phyloP scores from a whole-genome alignment of 129 eudicot genomes.

The Flaveria brownii region DNA sequence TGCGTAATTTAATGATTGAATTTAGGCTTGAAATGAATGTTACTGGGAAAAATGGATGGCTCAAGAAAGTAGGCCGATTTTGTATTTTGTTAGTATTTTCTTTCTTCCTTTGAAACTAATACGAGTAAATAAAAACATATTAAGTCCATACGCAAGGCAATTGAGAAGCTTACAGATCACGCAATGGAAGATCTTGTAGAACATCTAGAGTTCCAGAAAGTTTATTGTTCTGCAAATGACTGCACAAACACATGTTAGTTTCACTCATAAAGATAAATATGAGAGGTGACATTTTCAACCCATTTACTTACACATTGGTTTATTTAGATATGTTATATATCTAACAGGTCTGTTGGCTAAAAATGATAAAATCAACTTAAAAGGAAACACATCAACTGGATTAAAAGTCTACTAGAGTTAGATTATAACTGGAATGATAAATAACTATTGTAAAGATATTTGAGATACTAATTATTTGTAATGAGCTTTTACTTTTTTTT shows the following conservation, averaged over 20 bases:
- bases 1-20: no score
- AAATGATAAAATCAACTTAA: not conserved
- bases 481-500: not conserved
- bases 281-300: not conserved
- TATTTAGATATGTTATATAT: not conserved
- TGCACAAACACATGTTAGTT: constrained; percentile 48
- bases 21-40: no score
- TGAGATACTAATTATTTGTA: not conserved
- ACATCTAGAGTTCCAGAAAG: constrained; percentile 91
- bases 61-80: no score
- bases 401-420: not conserved
- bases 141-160: constrained; percentile 16
- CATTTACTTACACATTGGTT: not conserved
- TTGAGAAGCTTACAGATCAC: constrained; percentile 63
- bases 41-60: no score
- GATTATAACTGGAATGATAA: not conserved
- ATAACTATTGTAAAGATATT: not conserved
- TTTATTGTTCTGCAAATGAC: constrained; percentile 94
- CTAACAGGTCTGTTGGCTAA: constrained; percentile 4
- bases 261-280: not conserved
- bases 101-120: not conserved
- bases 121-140: constrained; percentile 13
- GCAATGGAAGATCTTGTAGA: constrained; percentile 80
- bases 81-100: no score
- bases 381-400: not conserved